phyloP scores from a whole-genome alignment of 768 basidiomycete genomes.

The Roridomyces roridus region DNA sequence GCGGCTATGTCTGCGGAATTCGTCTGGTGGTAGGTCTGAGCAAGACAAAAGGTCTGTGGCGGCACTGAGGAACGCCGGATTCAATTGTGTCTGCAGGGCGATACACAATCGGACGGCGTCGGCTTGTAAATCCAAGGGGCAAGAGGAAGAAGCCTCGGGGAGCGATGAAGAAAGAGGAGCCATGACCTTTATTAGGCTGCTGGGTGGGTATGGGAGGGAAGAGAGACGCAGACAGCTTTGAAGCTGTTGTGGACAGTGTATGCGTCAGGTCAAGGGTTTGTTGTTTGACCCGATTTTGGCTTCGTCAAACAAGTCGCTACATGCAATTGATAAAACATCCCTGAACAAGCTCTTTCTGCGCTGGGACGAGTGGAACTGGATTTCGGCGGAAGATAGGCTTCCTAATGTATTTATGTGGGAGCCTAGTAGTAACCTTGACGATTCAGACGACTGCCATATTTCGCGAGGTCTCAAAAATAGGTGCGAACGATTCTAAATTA shows the following conservation, averaged over 20 bases:
- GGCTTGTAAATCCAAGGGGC: constrained; percentile 1
- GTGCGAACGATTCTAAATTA: no score
- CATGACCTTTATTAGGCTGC: constrained; percentile 4
- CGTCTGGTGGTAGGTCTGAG: not conserved
- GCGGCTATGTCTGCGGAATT: constrained; percentile 20
- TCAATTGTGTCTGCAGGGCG: constrained; percentile 17
- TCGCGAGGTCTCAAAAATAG: no score
- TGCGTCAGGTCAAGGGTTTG: no score
- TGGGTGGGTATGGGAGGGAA: constrained; percentile 13
- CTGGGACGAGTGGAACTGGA: no score
- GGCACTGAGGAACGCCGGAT: constrained; percentile 10
- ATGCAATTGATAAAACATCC: no score
- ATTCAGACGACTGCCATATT: no score
- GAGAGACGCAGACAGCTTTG: constrained; percentile 18
- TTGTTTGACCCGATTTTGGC: no score
- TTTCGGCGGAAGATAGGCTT: no score
- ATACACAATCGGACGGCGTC: constrained; percentile 21
- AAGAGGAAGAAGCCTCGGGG: not conserved
- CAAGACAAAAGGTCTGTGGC: constrained; percentile 14
- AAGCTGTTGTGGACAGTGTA: constrained; percentile 11
- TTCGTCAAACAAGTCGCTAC: no score
- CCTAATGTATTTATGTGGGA: no score
- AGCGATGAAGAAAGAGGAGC: not conserved
- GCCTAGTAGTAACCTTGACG: no score
- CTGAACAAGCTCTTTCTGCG: no score